Percentiles rank a stretch among this genome's conserved stretches.
Evolutionary conservation across 192 early-diverging fungal genomes (phyloP).

Genomic region (Coemansia javaensis): DNA sequence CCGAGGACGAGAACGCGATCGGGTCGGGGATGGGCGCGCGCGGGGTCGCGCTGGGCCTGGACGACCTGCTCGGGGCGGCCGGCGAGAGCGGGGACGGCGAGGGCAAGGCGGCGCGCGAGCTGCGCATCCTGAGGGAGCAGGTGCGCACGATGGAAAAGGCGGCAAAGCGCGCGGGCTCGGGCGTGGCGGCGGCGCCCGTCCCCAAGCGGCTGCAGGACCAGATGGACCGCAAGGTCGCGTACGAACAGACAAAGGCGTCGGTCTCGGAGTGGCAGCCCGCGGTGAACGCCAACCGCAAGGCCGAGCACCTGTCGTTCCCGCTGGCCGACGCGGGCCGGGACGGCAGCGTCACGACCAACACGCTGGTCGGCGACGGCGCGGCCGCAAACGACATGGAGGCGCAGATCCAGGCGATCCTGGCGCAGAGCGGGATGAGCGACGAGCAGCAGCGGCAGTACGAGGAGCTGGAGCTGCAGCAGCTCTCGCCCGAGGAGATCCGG

Average conservation of each 20-base stretch:
- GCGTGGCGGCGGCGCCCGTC: conserved; percentile 68
- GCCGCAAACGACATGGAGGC: conserved; percentile 67
- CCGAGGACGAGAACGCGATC: conserved; percentile 37
- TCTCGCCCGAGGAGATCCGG: conserved; percentile 77
- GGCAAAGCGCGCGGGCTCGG: conserved; percentile 29
- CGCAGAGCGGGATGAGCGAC: conserved; percentile 64
- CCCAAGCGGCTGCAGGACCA: conserved; percentile 79
- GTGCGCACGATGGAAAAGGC: conserved; percentile 27
- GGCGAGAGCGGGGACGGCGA: conserved; percentile 50
- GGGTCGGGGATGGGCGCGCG: conserved; percentile 33
- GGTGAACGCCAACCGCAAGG: conserved; percentile 76
- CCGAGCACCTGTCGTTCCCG: conserved; percentile 76
- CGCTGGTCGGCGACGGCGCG: conserved; percentile 10
- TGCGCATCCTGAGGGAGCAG: conserved; percentile 28
- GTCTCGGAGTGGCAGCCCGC: conserved; percentile 80
- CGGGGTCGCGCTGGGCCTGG: conserved; percentile 66
- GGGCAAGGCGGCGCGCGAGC: conserved; percentile 14
- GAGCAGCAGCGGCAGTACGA: conserved; percentile 80
- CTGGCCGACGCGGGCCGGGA: conserved; percentile 5
- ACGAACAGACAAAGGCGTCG: conserved; percentile 73
- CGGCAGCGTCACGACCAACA: conserved; percentile 2
- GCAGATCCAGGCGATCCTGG: conserved; percentile 66
- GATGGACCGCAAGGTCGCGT: conserved; percentile 81
- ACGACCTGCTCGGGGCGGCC: conserved; percentile 68
- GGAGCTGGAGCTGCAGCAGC: conserved; percentile 78